These are phyloP conservation scores for Agaricales sp. DNA, from an alignment of 1,284 basidiomycete species.

Conservation along the genomic window DNA sequence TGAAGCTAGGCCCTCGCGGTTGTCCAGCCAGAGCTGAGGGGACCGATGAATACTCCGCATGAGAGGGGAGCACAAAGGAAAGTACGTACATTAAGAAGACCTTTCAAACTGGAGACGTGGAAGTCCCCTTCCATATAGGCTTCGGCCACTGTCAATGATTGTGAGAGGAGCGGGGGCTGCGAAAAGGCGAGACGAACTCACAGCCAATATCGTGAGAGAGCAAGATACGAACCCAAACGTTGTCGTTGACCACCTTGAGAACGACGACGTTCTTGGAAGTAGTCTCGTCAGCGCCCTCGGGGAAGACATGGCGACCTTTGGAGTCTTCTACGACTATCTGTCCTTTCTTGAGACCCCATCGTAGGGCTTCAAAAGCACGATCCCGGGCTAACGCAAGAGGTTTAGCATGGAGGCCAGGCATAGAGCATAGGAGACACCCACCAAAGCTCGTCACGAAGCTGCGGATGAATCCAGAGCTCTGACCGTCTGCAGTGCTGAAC, in stretches of 20 bases:
- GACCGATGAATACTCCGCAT: conserved; percentile 16
- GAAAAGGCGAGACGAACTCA: conserved; percentile 1
- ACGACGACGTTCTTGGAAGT: background rate
- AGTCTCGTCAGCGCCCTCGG: background rate
- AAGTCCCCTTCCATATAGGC: conserved; percentile 27
- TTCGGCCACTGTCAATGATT: conserved; percentile 17
- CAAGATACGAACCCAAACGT: conserved; percentile 28
- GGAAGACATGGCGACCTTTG: background rate
- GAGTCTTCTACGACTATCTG: background rate
- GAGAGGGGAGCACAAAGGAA: background rate
- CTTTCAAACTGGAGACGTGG: conserved; percentile 24
- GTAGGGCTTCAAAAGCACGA: background rate
- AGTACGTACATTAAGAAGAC: conserved; percentile 24
- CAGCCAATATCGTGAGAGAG: conserved; percentile 9
- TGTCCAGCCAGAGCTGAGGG: conserved; percentile 33
- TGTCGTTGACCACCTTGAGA: conserved; percentile 3
- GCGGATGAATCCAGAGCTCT: background rate
- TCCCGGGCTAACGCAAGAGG: background rate
- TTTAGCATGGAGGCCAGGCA: background rate
- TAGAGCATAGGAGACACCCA: background rate
- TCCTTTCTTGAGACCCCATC: background rate
- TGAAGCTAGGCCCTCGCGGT: conserved; percentile 21
- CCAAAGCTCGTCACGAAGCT: background rate
- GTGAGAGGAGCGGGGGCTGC: background rate
- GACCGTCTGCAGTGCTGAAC: background rate